Base-by-base conservation (phyloP, 805 yeast species). In the Ogataea degrootiae region DNA sequence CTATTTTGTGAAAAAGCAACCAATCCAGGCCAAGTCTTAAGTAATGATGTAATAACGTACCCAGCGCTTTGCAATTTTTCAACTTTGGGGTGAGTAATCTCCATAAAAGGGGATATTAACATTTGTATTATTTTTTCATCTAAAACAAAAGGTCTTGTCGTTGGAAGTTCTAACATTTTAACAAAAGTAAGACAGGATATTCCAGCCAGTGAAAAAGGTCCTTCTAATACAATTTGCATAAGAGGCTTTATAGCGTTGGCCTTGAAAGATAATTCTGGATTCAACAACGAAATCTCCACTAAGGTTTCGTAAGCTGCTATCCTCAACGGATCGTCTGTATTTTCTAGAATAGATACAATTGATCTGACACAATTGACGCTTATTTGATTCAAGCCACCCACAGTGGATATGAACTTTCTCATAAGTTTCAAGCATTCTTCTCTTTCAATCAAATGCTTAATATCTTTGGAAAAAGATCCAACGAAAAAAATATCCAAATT, bases 21-120 rank as follows among this genome's bases (percentile, higher is more conserved):
- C 11, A 90, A 58, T 0, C 99, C 99, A 12, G 85, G 73, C 80
- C 92, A 84, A 34, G 81, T 74, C 51, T 87, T 85, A 42, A 92
- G 65, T 22, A 87, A 67, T 4, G 76, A 62, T 0, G 85, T 68
- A 2, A 92, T 62, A 8, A 88, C 70, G 39, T 77, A 73, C 0
- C 90, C 79, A 14, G 80, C 70, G 49, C 74, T 76, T 48, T 83
- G 85, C 29, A 89, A 67, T 53, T 74, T 79, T 36, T 79, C 83
- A 2, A 50, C 29, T 48, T 74, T 74, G 29, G 74, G 61, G 44
- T 77, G 77, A 8, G 73, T 70, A 16, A 77, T 67, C 38, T 83
- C 90, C 15, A 94, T 81, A 56, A 87, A 85, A n/a, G 85, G 76
- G 0, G 91, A 76, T 1, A 87, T 67, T 8, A 92, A 61, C 7